A percentile compares a stretch with the other conserved stretches of the same genome.
Conservation (phyloP, 805 yeast species). For the Saturnispora serradocipensis region DNA sequence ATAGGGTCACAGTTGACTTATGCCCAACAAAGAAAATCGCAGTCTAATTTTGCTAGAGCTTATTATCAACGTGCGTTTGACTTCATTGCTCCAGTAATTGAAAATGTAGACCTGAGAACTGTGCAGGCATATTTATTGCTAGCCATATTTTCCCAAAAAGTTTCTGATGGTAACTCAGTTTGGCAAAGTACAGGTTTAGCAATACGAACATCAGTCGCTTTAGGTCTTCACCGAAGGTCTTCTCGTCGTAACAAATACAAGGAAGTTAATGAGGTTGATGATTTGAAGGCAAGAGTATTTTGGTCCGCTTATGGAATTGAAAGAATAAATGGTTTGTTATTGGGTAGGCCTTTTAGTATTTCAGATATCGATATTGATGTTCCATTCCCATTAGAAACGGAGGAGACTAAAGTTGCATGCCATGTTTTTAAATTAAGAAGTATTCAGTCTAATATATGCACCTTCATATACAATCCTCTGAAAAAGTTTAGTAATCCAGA, state of each 20-base stretch:
- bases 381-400: constrained; percentile 19
- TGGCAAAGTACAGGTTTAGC: constrained; percentile 28
- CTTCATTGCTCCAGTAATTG: constrained; percentile 17
- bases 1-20: constrained; percentile 22
- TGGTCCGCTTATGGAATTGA: constrained; percentile 32
- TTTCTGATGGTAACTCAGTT: constrained; percentile 27
- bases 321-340: constrained; percentile 26
- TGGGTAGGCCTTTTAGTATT: constrained; percentile 31
- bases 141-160: constrained; percentile 27
- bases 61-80: constrained; percentile 27
- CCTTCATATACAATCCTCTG: constrained; percentile 27
- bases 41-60: constrained; percentile 18
- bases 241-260: constrained; percentile 9
- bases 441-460: constrained; percentile 27
- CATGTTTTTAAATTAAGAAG: constrained; percentile 27
- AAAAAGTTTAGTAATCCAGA: constrained; percentile 15
- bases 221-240: constrained; percentile 27
- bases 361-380: constrained; percentile 29
- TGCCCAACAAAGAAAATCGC: constrained; percentile 7
- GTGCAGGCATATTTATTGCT: constrained; percentile 28
- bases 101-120: constrained; percentile 19
- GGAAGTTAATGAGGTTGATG: constrained; percentile 10
- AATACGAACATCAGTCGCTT: constrained; percentile 24
- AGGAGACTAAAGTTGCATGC: constrained; percentile 20
- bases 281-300: constrained; percentile 24